Base-by-base conservation (phyloP, 2,329 filamentous ascomycete genomes). In the Nemania abortiva region DNA sequence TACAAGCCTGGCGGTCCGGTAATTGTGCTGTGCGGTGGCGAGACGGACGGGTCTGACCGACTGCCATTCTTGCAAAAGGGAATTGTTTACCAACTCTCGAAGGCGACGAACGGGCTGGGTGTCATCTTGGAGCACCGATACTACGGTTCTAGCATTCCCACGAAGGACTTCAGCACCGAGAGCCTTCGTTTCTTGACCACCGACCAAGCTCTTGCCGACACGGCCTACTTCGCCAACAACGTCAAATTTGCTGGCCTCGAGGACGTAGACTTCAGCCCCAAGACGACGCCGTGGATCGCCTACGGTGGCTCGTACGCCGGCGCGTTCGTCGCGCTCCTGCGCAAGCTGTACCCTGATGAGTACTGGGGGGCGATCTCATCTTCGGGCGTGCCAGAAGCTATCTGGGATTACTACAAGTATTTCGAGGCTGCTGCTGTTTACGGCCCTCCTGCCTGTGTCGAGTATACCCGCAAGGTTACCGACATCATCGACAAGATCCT, bases 251-350 rank as follows among this genome's bases (percentile, higher is more conserved):
- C 88, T 0, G 92, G 92, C 0, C 80, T 94, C 5, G 90, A 92
- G 76, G 80, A 92, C 70, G 76, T 86, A 27, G 86, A 94, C 71
- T 81, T 96, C 45, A 93, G 88, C 0, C 87, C 92, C 0, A 82
- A 87, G 0, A 84, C 83, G 2, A 89, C 89, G 0, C 88, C 93
- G 0, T 96, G 91, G 81, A 90, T 97, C 67, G 89, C 89, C 0
- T 97, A 97, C 70, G 94, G 94, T 1, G 93, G 93, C 0, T 94
- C 91, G 0, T 97, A 97, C 76, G 92, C 93, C 0, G 94, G 94
- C 2, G 91, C 90, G 0, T 92, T 95, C 73, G 92, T 90, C 10
- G 92, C 94, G 0, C 91, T 97, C 74, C 80, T 94, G 45, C 89
- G 93, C 37, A 90, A 91, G 66, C 78, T 90, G 18, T 97, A 97